phyloP scores from a whole-genome alignment of 2,329 filamentous ascomycete genomes.

The Lachnellula hyalina region DNA sequence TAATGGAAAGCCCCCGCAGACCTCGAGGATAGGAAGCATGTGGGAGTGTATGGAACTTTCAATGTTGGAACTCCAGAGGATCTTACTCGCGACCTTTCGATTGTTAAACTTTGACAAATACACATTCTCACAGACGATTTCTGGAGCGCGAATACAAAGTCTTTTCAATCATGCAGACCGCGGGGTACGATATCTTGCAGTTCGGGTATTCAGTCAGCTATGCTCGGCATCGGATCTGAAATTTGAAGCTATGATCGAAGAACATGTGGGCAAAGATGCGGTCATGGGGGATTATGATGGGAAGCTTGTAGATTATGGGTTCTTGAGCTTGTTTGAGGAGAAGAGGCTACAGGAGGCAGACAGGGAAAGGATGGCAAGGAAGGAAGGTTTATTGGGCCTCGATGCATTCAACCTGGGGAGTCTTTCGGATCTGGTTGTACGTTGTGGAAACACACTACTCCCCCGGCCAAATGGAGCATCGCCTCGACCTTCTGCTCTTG shows the following conservation, averaged over 20 bases:
- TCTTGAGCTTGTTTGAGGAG: constrained; percentile 57
- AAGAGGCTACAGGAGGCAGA: constrained; percentile 23
- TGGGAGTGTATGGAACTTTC: constrained; percentile 31
- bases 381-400: background rate
- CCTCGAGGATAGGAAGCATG: constrained; percentile 18
- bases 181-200: constrained; percentile 71
- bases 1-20: constrained; percentile 26
- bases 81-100: constrained; percentile 69
- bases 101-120: constrained; percentile 71
- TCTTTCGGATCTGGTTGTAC: constrained; percentile 56
- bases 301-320: constrained; percentile 69
- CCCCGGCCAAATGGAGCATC: constrained; percentile 53
- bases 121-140: constrained; percentile 60
- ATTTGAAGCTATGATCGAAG: constrained; percentile 63
- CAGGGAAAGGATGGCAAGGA: constrained; percentile 4
- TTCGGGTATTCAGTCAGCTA: constrained; percentile 74
- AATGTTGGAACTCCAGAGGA: constrained; percentile 35
- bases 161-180: constrained; percentile 58
- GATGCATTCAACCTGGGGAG: constrained; percentile 30
- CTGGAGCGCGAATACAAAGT: constrained; percentile 60
- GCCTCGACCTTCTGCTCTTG: constrained; percentile 46
- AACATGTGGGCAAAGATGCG: constrained; percentile 56
- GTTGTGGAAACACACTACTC: constrained; percentile 62
- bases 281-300: constrained; percentile 73
- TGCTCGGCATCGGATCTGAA: constrained; percentile 76